phyloP scores from a whole-genome alignment of 2,329 filamentous ascomycete species.

The Ascosphaera aggregata region DNA sequence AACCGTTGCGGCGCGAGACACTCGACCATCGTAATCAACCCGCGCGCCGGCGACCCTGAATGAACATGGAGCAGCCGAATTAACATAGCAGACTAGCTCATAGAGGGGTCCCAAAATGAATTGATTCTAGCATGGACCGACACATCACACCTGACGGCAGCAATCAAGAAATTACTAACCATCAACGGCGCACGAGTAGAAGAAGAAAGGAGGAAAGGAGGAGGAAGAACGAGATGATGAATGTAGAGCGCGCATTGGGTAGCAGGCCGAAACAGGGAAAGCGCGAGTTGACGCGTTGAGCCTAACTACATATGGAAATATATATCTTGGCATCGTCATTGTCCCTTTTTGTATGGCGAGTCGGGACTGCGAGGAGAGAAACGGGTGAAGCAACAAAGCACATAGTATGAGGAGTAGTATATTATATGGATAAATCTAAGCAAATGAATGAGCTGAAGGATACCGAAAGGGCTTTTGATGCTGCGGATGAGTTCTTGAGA shows the following conservation, averaged over 20 bases:
- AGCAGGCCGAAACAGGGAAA: not conserved
- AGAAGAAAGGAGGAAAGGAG: not conserved
- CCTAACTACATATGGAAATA: not conserved
- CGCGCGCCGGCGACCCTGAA: not conserved
- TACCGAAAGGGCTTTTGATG: slow-evolving; percentile 12
- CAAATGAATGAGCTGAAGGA: not conserved
- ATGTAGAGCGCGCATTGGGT: not conserved
- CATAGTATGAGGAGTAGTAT: too few species aligned
- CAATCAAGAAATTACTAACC: not conserved
- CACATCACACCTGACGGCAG: not conserved
- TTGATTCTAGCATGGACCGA: not conserved
- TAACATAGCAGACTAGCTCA: too few species aligned
- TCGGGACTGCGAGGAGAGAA: too few species aligned
- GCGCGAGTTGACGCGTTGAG: not conserved
- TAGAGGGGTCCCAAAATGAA: too few species aligned
- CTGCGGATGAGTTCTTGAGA: slow-evolving; percentile 14
- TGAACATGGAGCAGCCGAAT: not conserved
- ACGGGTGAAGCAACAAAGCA: too few species aligned
- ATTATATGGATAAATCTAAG: not conserved
- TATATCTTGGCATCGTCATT: not conserved
- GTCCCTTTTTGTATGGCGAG: not conserved
- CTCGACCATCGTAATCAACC: not conserved
- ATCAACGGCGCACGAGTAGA: not conserved
- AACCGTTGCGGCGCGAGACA: too few species aligned
- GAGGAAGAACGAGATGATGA: not conserved